These are phyloP conservation scores for Pichia sp. DNA, from an alignment of 1,139 yeast species.

Conservation along the genomic window DNA sequence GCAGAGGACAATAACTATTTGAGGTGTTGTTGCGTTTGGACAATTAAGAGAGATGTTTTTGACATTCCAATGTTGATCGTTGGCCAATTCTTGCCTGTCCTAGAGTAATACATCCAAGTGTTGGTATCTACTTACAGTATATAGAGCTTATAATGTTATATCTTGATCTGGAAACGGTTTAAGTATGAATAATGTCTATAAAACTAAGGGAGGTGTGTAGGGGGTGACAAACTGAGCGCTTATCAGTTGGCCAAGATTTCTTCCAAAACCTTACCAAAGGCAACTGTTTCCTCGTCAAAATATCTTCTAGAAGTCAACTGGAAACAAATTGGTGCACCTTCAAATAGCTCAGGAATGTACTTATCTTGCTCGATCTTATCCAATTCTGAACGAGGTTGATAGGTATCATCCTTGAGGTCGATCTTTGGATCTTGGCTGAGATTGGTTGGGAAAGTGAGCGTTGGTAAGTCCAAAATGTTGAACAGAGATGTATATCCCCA, in stretches of 20 bases:
- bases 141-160: too few species aligned
- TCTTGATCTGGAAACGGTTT: too few species aligned
- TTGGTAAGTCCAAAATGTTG: conserved; percentile 58
- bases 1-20: conserved; percentile 31
- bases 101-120: conserved; percentile 21
- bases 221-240: too few species aligned
- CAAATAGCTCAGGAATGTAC: conserved; percentile 34
- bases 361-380: conserved; percentile 38
- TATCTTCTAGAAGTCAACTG: conserved; percentile 48
- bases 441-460: conserved; percentile 56
- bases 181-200: too few species aligned
- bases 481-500: conserved; percentile 74
- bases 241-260: conserved; percentile 17
- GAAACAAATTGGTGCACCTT: conserved; percentile 46
- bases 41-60: conserved; percentile 76
- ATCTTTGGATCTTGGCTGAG: conserved; percentile 42
- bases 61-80: conserved; percentile 59
- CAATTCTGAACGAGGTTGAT: conserved; percentile 34
- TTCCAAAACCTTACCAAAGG: conserved; percentile 32
- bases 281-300: conserved; percentile 48
- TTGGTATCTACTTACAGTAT: too few species aligned
- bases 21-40: conserved; percentile 55
- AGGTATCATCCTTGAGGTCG: conserved; percentile 21
- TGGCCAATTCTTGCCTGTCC: conserved; percentile 30
- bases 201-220: too few species aligned